These are phyloP conservation scores for Hortiboletus campestris DNA, from an alignment of 768 basidiomycete genomes.

Conservation along the genomic window DNA sequence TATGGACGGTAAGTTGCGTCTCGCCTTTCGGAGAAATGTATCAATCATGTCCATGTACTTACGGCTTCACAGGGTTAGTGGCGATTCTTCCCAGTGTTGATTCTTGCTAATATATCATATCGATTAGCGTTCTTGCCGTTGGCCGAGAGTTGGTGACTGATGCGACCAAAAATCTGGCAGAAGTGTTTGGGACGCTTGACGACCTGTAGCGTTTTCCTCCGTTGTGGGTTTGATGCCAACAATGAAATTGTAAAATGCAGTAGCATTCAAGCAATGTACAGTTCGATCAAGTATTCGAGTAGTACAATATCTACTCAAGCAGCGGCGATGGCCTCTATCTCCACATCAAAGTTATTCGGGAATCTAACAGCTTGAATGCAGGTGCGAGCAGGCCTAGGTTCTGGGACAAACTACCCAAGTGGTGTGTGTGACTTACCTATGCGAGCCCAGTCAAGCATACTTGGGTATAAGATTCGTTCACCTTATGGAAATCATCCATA, in stretches of 20 bases:
- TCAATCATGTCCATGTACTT: background rate
- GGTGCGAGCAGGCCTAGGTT: conserved; percentile 68
- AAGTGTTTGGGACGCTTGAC: conserved; percentile 28
- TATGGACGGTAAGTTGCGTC: conserved; percentile 58
- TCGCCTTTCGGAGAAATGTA: background rate
- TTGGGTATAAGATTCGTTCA: conserved; percentile 60
- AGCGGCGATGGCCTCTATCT: conserved; percentile 69
- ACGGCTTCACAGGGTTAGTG: conserved; percentile 22
- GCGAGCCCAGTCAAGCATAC: conserved; percentile 25
- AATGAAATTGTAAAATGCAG: background rate
- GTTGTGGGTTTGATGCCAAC: background rate
- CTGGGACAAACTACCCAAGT: conserved; percentile 40
- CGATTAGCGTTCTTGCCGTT: conserved; percentile 35
- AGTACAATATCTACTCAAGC: conserved; percentile 6
- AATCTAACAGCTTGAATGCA: conserved; percentile 73
- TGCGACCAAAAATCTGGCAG: conserved; percentile 34
- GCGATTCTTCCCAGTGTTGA: background rate
- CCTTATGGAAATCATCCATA: conserved; percentile 54
- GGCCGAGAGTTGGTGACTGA: conserved; percentile 40
- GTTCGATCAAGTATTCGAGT: background rate
- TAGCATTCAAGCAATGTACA: background rate
- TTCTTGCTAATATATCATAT: conserved; percentile 14
- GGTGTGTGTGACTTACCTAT: background rate
- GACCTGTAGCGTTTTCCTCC: background rate
- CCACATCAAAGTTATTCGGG: conserved; percentile 67